A percentile compares a stretch with the other conserved stretches of the same genome.
phyloP scores from a whole-genome alignment of 495 filamentous ascomycete genomes.

The Xanthoparmelia taractica region DNA sequence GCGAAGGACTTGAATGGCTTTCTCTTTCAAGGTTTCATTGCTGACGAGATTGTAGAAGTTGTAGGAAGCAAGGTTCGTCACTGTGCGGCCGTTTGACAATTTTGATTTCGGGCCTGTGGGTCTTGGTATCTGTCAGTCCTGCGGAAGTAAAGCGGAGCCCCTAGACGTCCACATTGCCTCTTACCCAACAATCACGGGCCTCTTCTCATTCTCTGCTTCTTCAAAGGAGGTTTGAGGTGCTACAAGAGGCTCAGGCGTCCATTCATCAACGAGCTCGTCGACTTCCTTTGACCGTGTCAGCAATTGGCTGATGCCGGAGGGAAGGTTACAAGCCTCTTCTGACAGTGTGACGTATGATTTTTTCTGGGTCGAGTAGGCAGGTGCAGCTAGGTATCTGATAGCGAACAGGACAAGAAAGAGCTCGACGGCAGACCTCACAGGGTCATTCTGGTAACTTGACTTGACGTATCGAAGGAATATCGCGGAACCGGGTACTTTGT shows the following conservation, averaged over 20 bases:
- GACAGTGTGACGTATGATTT: constrained; percentile 79
- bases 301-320: not conserved
- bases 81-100: constrained; percentile 79
- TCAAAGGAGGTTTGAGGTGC: constrained; percentile 62
- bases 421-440: constrained; percentile 86
- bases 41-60: constrained; percentile 96
- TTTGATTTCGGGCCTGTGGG: constrained; percentile 86
- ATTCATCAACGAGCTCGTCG: constrained; percentile 94
- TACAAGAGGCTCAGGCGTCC: constrained; percentile 90
- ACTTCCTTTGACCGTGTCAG: constrained; percentile 55
- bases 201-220: constrained; percentile 72
- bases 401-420: constrained; percentile 93
- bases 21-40: constrained; percentile 86
- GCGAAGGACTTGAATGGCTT: constrained; percentile 85
- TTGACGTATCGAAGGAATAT: constrained; percentile 92
- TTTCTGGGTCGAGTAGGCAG: constrained; percentile 81
- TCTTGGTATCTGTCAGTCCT: constrained; percentile 35
- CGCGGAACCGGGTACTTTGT: constrained; percentile 84
- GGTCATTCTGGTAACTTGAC: constrained; percentile 96
- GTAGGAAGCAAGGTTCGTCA: constrained; percentile 84
- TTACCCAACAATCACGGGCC: constrained; percentile 83
- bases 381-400: constrained; percentile 82
- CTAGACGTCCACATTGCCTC: constrained; percentile 7
- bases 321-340: constrained; percentile 54
- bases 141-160: not conserved